Conservation (phyloP, 2,329 filamentous ascomycete genomes). For the Fusarium sp. region DNA sequence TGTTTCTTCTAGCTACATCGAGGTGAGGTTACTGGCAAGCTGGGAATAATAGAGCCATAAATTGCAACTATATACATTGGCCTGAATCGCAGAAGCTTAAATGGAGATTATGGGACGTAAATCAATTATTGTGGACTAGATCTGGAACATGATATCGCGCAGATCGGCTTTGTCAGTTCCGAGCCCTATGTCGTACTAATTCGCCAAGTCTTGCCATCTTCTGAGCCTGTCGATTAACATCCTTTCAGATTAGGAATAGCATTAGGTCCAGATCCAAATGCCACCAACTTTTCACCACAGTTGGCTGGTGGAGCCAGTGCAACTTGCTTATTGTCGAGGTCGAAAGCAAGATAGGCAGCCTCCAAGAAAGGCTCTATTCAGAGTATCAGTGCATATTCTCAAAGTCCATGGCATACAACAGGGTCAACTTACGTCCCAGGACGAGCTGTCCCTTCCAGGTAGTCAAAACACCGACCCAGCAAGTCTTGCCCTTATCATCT, state of each 20-base stretch:
- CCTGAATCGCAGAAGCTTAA: too few relatives aligned
- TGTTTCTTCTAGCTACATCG: too few relatives aligned
- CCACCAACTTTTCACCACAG: background rate
- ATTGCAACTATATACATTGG: too few relatives aligned
- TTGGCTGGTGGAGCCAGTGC: background rate
- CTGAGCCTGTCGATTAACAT: rapidly evolving
- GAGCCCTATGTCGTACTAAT: too few relatives aligned
- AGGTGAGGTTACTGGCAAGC: too few relatives aligned
- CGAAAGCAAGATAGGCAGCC: background rate
- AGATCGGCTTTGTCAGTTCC: too few relatives aligned
- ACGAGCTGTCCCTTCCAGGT: background rate
- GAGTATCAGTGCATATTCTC: rapidly evolving
- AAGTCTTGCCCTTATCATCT: background rate
- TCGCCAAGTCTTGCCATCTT: too few relatives aligned
- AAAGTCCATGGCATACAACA: rapidly evolving
- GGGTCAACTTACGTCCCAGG: background rate
- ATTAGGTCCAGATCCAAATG: background rate
- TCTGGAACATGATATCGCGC: too few relatives aligned
- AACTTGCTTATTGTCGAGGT: background rate
- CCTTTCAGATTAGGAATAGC: background rate
- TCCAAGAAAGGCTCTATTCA: background rate
- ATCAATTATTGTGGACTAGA: too few relatives aligned
- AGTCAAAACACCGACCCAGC: background rate
- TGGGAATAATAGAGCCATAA: too few relatives aligned
- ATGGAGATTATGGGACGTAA: too few relatives aligned